phyloP scores from a whole-genome alignment of 345 rosid species.

The Citrus australasica region DNA sequence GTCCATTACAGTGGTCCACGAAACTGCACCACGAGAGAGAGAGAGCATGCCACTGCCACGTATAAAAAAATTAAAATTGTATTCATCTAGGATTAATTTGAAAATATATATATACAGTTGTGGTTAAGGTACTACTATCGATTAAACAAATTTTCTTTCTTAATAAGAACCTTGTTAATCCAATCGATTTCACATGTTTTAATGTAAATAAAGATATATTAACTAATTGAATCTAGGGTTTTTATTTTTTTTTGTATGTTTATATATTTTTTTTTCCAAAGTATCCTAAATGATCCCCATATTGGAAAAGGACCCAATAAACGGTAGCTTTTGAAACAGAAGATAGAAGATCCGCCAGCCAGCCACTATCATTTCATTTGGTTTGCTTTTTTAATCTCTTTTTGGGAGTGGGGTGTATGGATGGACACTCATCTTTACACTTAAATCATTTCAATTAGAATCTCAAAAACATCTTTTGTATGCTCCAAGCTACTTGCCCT shows the following conservation, averaged over 20 bases:
- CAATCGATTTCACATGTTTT: not conserved
- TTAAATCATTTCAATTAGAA: conserved; percentile 24
- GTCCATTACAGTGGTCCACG: conserved; percentile 16
- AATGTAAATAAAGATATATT: not conserved
- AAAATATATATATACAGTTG: not conserved
- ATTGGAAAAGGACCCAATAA: conserved; percentile 3
- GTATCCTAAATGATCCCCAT: conserved; percentile 21
- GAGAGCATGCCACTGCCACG: not conserved
- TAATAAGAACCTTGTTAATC: not conserved
- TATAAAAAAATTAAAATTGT: not conserved
- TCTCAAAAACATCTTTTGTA: conserved; percentile 59
- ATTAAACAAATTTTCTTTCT: too few relatives aligned
- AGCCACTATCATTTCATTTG: not conserved
- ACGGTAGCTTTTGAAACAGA: conserved; percentile 23
- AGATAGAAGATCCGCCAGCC: conserved; percentile 33
- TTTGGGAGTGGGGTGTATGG: not conserved
- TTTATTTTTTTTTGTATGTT: conserved; percentile 13
- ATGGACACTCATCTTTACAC: conserved; percentile 1
- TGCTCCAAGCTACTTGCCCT: conserved; percentile 39
- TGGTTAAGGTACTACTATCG: not conserved
- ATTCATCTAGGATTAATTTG: too few relatives aligned
- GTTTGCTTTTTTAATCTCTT: conserved; percentile 10
- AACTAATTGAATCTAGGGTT: conserved; percentile 24
- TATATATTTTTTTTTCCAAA: conserved; percentile 3
- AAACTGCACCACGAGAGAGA: not conserved